Conservation (phyloP, 1,284 basidiomycete genomes). For the Abortiporus biennis region DNA sequence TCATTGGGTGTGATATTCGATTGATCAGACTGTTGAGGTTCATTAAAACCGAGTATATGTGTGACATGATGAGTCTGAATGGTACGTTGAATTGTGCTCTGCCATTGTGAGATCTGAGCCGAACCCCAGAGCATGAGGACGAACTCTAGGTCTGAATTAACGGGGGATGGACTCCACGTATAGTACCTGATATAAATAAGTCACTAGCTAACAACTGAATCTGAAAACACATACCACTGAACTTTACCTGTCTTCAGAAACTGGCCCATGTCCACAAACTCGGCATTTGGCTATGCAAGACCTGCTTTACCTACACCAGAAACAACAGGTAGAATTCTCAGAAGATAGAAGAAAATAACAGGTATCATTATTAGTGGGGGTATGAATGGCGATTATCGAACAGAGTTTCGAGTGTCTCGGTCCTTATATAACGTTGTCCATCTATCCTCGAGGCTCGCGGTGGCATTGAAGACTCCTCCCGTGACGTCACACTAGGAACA, state of each 20-base stretch:
- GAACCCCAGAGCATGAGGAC: constrained; percentile 33
- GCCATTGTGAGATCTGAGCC: constrained; percentile 23
- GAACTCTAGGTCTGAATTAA: constrained; percentile 25
- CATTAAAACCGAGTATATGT: constrained; percentile 30
- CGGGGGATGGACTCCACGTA: constrained; percentile 24
- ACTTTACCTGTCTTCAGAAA: constrained; percentile 25
- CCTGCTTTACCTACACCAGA: too few species aligned
- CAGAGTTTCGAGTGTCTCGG: too few species aligned
- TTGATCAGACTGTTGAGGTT: constrained; percentile 27
- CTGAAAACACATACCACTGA: constrained; percentile 19
- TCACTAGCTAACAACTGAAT: background rate
- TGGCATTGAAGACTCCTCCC: too few species aligned
- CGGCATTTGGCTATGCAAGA: constrained; percentile 28
- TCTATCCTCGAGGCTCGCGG: too few species aligned
- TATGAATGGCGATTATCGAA: too few species aligned
- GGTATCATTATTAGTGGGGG: too few species aligned
- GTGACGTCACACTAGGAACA: too few species aligned
- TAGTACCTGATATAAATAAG: constrained; percentile 24
- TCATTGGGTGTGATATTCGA: constrained; percentile 28
- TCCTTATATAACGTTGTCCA: too few species aligned
- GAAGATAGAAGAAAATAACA: too few species aligned
- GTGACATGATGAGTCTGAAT: constrained; percentile 19
- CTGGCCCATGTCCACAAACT: constrained; percentile 20
- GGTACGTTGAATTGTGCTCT: constrained; percentile 24
- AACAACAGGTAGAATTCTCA: too few species aligned